Evolutionary conservation across 345 rosid genomes (phyloP).

Genomic region (Barbarea vulgaris): DNA sequence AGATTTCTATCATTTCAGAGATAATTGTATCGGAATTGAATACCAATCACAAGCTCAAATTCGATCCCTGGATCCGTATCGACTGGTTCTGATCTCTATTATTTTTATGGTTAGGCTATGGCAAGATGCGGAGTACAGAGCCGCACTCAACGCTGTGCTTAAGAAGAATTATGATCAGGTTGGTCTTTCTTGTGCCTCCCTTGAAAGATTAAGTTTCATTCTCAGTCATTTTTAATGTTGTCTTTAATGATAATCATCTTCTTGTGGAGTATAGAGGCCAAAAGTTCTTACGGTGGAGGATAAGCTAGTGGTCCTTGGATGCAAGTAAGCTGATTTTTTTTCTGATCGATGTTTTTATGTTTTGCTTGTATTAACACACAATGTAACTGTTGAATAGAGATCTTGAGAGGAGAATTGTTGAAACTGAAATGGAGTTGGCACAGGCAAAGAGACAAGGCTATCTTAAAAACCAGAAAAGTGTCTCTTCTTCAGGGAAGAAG

Average conservation of each 20-base stretch:
- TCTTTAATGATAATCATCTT: neutral
- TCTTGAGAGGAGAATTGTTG: slow-evolving; percentile 87
- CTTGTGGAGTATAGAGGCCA: slow-evolving; percentile 63
- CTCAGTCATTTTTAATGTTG: neutral
- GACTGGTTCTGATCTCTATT: neutral
- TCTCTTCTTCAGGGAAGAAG: slow-evolving; percentile 58
- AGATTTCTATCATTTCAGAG: neutral
- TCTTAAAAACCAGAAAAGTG: slow-evolving; percentile 57
- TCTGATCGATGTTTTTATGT: neutral
- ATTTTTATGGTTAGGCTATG: slow-evolving; percentile 62
- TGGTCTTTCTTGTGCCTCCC: slow-evolving; percentile 23
- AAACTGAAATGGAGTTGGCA: slow-evolving; percentile 95
- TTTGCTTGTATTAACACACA: slow-evolving; percentile 13
- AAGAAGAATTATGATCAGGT: slow-evolving; percentile 79
- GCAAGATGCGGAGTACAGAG: slow-evolving; percentile 95
- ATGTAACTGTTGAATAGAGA: slow-evolving; percentile 53
- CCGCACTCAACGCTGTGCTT: slow-evolving; percentile 64
- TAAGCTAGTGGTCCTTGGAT: slow-evolving; percentile 73
- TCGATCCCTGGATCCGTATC: slow-evolving; percentile 3
- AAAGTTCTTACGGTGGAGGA: slow-evolving; percentile 89
- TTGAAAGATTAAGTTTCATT: neutral
- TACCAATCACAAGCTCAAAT: neutral
- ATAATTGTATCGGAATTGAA: neutral
- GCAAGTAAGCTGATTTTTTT: slow-evolving; percentile 65
- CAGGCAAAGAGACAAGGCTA: slow-evolving; percentile 94